phyloP scores from a whole-genome alignment of 2,329 filamentous ascomycete species.

The Clonostachys rhizophaga region DNA sequence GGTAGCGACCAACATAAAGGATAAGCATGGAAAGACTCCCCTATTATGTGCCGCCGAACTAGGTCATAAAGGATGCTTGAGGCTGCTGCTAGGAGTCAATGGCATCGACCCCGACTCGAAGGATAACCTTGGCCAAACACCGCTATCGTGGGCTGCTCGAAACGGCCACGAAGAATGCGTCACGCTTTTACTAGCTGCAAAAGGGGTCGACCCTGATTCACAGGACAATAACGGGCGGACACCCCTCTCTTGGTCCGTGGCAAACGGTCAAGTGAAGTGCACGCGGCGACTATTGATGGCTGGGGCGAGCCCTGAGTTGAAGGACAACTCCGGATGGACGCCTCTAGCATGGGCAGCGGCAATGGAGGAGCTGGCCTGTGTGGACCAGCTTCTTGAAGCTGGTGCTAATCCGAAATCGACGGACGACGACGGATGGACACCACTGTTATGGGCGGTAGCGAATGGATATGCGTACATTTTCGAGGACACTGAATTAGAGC shows the following conservation, averaged over 20 bases:
- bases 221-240: not conserved
- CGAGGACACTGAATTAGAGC: not conserved
- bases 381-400: not conserved
- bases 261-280: not conserved
- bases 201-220: not conserved
- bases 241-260: not conserved
- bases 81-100: not conserved
- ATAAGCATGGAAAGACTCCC: not conserved
- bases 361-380: not conserved
- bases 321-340: not conserved
- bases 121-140: not conserved
- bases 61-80: not conserved
- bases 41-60: not conserved
- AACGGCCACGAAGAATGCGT: conserved; percentile 2
- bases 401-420: not conserved
- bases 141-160: not conserved
- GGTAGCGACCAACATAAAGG: conserved; percentile 1
- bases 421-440: not conserved
- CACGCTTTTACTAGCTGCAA: conserved; percentile 2
- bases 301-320: not conserved
- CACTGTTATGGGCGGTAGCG: not conserved
- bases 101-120: not conserved
- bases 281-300: not conserved
- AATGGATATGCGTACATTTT: not conserved
- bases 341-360: not conserved